Evolutionary conservation across 176 grass and related monocot species (phyloP).

Genomic region (Calamus simplicifolius): DNA sequence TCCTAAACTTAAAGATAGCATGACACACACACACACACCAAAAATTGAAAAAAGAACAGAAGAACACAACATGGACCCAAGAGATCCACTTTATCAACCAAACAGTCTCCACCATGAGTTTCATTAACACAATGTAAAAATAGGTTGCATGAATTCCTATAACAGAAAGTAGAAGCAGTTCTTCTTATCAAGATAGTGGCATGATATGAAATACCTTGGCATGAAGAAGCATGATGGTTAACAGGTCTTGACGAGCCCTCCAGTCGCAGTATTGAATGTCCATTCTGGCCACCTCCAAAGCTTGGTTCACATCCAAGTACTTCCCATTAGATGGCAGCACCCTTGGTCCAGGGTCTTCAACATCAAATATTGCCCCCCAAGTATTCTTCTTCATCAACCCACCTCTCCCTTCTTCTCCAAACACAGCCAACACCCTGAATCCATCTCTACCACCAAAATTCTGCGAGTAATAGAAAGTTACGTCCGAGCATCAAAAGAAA

Average conservation of each 20-base stretch:
- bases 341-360: constrained; percentile 13
- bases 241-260: constrained; percentile 21
- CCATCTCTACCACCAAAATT: constrained; percentile 43
- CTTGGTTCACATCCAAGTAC: constrained; percentile 11
- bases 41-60: too few species aligned
- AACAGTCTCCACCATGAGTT: too few species aligned
- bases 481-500: background rate
- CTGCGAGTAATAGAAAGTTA: constrained; percentile 26
- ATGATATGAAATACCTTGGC: background rate
- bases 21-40: too few species aligned
- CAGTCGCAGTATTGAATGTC: constrained; percentile 22
- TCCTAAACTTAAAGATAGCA: too few species aligned
- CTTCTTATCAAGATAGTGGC: too few species aligned
- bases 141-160: too few species aligned
- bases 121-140: too few species aligned
- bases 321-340: constrained; percentile 1
- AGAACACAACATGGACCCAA: too few species aligned
- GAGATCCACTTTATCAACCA: too few species aligned
- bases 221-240: constrained; percentile 20
- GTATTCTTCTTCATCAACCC: constrained; percentile 34
- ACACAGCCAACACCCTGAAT: constrained; percentile 74
- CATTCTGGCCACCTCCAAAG: constrained; percentile 9
- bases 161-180: too few species aligned
- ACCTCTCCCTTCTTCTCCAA: constrained; percentile 45
- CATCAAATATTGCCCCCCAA: constrained; percentile 70